These are phyloP conservation scores for Malassezia cuniculi DNA, from an alignment of 1,284 basidiomycete genomes.

Conservation along the genomic window DNA sequence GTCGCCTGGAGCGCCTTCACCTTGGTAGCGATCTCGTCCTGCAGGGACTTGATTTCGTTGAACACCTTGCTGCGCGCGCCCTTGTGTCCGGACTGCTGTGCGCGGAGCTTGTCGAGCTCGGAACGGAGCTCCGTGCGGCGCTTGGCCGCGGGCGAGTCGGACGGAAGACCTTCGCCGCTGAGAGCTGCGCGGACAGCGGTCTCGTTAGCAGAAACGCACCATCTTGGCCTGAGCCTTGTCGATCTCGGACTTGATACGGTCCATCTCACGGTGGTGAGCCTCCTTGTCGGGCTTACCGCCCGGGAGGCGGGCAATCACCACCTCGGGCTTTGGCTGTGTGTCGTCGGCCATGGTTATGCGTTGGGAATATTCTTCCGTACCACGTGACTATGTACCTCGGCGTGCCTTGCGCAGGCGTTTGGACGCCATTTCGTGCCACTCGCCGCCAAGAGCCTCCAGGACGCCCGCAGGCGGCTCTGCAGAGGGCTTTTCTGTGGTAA, in stretches of 20 bases:
- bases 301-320: constrained; percentile 35
- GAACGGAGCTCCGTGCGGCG: constrained; percentile 61
- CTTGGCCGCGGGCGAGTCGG: constrained; percentile 53
- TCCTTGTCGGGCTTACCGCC: constrained; percentile 39
- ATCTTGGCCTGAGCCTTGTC: constrained; percentile 33
- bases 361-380: not conserved
- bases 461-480: constrained; percentile 58
- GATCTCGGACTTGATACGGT: constrained; percentile 34
- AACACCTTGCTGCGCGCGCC: constrained; percentile 59
- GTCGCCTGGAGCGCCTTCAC: constrained; percentile 76
- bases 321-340: constrained; percentile 1
- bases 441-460: constrained; percentile 58
- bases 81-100: constrained; percentile 70
- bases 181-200: constrained; percentile 58
- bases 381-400: not conserved
- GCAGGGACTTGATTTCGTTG: constrained; percentile 68
- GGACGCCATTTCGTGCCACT: constrained; percentile 80
- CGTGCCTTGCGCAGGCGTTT: constrained; percentile 21
- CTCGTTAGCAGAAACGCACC: constrained; percentile 48
- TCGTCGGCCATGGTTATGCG: constrained; percentile 2
- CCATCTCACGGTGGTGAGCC: constrained; percentile 36
- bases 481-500: constrained; percentile 61
- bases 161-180: constrained; percentile 39
- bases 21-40: constrained; percentile 75
- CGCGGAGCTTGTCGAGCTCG: constrained; percentile 69